phyloP scores from a whole-genome alignment of 805 yeast genomes.

The Nakazawaea holstii region DNA sequence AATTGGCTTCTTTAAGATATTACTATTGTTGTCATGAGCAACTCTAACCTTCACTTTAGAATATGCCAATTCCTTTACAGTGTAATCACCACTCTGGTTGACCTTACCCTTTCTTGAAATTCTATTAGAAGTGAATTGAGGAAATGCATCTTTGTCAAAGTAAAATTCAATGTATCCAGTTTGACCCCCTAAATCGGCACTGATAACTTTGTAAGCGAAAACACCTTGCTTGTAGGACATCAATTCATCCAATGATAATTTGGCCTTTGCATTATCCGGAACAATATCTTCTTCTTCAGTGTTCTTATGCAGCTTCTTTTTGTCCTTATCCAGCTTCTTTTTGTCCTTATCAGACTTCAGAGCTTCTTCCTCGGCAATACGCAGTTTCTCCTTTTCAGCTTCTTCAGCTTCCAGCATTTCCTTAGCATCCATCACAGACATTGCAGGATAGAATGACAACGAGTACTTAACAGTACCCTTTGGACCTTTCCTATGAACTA shows the following conservation, averaged over 20 bases:
- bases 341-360: conserved; percentile 16
- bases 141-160: conserved; percentile 70
- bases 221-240: conserved; percentile 67
- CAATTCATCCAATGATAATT: conserved; percentile 54
- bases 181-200: conserved; percentile 49
- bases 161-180: conserved; percentile 67
- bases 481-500: conserved; percentile 74
- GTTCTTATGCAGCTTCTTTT: conserved; percentile 28
- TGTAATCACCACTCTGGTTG: conserved; percentile 59
- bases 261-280: conserved; percentile 36
- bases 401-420: conserved; percentile 55
- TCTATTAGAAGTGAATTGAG: conserved; percentile 53
- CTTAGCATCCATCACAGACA: conserved; percentile 73
- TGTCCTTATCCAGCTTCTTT: conserved; percentile 33
- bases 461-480: conserved; percentile 75
- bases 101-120: conserved; percentile 34
- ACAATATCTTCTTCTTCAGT: conserved; percentile 28
- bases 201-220: conserved; percentile 58
- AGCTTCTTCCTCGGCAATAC: conserved; percentile 25
- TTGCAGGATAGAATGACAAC: conserved; percentile 76
- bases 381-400: conserved; percentile 25
- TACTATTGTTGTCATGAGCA: conserved; percentile 46
- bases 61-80: conserved; percentile 72
- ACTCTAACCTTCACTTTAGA: conserved; percentile 62
- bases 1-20: conserved; percentile 50